Base-by-base conservation (phyloP, 2,329 filamentous ascomycete genomes). In the Claviceps africana region DNA sequence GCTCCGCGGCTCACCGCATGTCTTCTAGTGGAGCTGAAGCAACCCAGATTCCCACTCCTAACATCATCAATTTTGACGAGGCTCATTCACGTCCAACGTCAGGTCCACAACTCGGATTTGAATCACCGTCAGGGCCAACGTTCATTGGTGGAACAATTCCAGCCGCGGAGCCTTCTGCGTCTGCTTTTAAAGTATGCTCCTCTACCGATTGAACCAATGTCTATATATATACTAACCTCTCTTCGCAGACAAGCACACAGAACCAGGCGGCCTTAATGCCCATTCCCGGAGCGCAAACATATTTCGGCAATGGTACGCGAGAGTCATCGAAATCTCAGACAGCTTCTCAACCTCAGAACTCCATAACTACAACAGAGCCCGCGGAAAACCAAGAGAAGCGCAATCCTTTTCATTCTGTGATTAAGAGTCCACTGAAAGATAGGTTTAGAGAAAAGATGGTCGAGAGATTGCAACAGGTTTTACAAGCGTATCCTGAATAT, bases 251-350 rank as follows among this genome's bases (percentile, higher is more conserved):
- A 50, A 44, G 8, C 15, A 40, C 10, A 42, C 54, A 43, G n/a
- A 33, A 47, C n/a, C 54, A 55, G 10, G 46, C 58, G 17, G 54
- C 55, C 1, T 66, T 65, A 9, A 56, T 65, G 53, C 68, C 68
- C 4, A 62, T 70, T 30, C 56, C 58, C 11, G 63, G 68, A 40
- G 58, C 67, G 19, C 65, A 70, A 47, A 70, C 68, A 2, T 70
- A 61, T 52, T 68, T 72, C 54, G 63, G 64, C 44, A 53, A 50
- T 22, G 44, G 44, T 13, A 4, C 45, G 46, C 45, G 52, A 30
- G 37, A 10, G 17, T n/a, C 50, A 21, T 17, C 46, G 25, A 48
- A 45, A n/a, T 8, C 35, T n/a, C 33, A n/a, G 28, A 30, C 10
- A 44, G 30, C 50, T 5, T 45, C 44, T 3, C 40, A 25, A 11